Evolutionary conservation across 2,329 filamentous ascomycete genomes (phyloP), one percentile per base, ranked within the genome.

Genomic region (Calonectria crousiana): DNA sequence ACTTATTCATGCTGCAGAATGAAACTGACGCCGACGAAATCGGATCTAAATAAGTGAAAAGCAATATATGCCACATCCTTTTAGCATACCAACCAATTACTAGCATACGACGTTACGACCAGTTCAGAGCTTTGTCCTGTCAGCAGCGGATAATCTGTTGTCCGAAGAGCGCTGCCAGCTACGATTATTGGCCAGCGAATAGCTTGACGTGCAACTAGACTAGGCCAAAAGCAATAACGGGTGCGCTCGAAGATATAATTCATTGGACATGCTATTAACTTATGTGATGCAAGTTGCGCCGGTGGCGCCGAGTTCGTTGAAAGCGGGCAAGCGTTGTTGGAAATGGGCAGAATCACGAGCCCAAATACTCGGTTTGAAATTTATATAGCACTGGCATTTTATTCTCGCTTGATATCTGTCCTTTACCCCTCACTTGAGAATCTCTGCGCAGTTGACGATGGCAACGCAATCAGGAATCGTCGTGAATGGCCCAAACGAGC

Each of bases 401-500:
- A 10, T 38, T 38, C 10, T 28, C 26, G 18, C 36, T n/a, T 41
- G n/a, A 0, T 10, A 14, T 8, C 6, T 23, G 10, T 11, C 13
- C 14, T 16, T 20, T 41, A 8, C 23, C 18, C 26, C 14, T 30
- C 52, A n/a, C 44, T 58, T 16, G 5, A 62, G 51, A 56, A 6
- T 18, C 2, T 8, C 3, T 28, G 23, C 4, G 20, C 3, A 30
- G 14, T 18, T 10, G 30, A 28, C 36, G 52, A 80, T 80, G 78
- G 53, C 75, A 9, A 69, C 68, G 2, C 79, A 80, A 68, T 47
- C 68, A 14, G 79, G 79, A 13, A 75, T 80, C 41, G 53, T 74
- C 13, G 26, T 79, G 3, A 75, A 77, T 30, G 77, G 74, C 14
- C 72, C 62, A 0, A 76, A 74, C 36, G 70, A 70, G 23, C 77